Percentiles rank a stretch among this genome's conserved stretches.
Evolutionary conservation across 257 asterid species (phyloP).

Genomic region (Solanum arcanum): DNA sequence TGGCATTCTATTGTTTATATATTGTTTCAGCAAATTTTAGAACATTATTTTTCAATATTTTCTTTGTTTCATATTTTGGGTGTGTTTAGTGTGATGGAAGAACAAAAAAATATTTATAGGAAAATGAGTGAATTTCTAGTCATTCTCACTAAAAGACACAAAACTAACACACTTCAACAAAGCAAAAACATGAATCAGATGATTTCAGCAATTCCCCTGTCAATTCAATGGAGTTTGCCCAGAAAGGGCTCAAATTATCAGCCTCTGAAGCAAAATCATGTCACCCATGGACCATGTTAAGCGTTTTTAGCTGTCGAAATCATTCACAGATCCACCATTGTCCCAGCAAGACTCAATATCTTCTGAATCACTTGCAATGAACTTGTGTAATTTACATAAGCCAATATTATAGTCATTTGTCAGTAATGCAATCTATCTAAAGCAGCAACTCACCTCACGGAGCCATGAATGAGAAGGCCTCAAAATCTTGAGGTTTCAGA

Average conservation of each 20-base stretch:
- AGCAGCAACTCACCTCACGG: conserved; percentile 8
- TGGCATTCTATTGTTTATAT: no score
- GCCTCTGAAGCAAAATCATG: background rate
- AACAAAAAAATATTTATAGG: no score
- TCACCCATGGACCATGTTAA: background rate
- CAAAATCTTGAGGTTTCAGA: conserved; percentile 47
- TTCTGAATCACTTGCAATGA: background rate
- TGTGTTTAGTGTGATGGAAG: no score
- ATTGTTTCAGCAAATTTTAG: no score
- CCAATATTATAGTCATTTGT: background rate
- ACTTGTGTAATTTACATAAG: background rate
- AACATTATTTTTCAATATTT: no score
- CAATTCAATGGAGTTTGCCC: background rate
- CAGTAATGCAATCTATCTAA: background rate
- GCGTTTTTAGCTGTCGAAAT: background rate
- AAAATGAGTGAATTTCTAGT: no score
- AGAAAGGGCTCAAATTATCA: background rate
- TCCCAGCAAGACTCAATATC: background rate
- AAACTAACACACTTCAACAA: no score
- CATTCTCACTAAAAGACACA: no score
- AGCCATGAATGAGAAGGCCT: conserved; percentile 31
- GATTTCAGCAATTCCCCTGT: background rate
- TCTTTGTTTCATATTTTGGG: no score
- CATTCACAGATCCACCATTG: background rate
- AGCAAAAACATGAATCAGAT: background rate